Conservation (phyloP, 192 early-diverging fungal species). For the Lunasporangiospora selenospora region DNA sequence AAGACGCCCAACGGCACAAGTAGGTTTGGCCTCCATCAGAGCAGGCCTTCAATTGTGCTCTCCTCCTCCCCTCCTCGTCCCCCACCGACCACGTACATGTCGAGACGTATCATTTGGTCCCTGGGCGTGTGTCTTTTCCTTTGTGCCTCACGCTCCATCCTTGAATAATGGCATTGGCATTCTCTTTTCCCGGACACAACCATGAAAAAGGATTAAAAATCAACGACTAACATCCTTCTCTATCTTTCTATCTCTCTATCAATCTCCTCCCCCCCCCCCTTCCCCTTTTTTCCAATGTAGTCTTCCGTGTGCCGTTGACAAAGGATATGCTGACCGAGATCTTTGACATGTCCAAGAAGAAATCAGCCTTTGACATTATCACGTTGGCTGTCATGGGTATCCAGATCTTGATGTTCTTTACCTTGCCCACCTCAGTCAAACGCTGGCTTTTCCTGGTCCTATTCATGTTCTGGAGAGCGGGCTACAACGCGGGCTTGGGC, state of each 20-base stretch:
- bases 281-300: too few relatives aligned
- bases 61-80: too few relatives aligned
- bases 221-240: too few relatives aligned
- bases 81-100: too few relatives aligned
- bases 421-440: constrained; percentile 59
- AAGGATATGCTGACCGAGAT: constrained; percentile 79
- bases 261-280: neutral
- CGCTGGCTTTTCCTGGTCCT: constrained; percentile 71
- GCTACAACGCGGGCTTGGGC: constrained; percentile 90
- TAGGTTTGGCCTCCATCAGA: too few relatives aligned
- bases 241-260: neutral
- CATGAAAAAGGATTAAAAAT: too few relatives aligned
- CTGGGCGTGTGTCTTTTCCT: too few relatives aligned
- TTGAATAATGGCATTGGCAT: too few relatives aligned
- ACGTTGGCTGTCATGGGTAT: constrained; percentile 70
- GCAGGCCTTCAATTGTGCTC: too few relatives aligned
- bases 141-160: too few relatives aligned
- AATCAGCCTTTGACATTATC: constrained; percentile 77
- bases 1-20: constrained; percentile 47
- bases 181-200: too few relatives aligned
- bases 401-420: constrained; percentile 72
- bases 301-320: constrained; percentile 78
- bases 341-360: constrained; percentile 70
- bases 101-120: too few relatives aligned
- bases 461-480: constrained; percentile 87